Percentiles rank a stretch among this genome's conserved stretches.
Conservation (phyloP, 495 filamentous ascomycete species). For the Eremomyces bilateralis region DNA sequence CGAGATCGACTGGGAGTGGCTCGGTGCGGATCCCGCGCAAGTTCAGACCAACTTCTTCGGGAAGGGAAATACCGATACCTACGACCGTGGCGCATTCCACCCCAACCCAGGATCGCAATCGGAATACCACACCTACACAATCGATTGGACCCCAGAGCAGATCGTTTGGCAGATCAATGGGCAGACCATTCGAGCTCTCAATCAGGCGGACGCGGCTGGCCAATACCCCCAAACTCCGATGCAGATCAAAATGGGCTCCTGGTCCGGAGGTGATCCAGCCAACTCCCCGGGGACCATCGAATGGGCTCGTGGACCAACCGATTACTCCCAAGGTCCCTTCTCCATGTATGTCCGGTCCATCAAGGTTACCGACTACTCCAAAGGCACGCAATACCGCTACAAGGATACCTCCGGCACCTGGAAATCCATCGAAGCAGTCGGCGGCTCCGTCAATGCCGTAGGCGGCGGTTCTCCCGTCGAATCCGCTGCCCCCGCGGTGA, state of each 20-base stretch:
- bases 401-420: constrained; percentile 52
- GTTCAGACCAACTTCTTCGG: constrained; percentile 90
- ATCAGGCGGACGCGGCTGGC: constrained; percentile 32
- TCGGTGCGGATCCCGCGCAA: constrained; percentile 36
- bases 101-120: constrained; percentile 34
- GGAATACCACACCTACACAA: constrained; percentile 68
- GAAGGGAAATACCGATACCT: constrained; percentile 57
- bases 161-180: constrained; percentile 71
- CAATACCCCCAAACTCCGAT: constrained; percentile 87
- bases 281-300: constrained; percentile 60
- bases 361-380: constrained; percentile 72
- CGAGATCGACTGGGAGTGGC: constrained; percentile 86
- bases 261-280: constrained; percentile 61
- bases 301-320: constrained; percentile 69
- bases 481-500: constrained; percentile 28
- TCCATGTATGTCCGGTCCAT: constrained; percentile 64
- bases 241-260: constrained; percentile 66
- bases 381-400: constrained; percentile 64
- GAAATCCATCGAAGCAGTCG: constrained; percentile 57
- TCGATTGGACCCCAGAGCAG: constrained; percentile 60
- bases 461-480: constrained; percentile 24
- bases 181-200: constrained; percentile 42
- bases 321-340: constrained; percentile 63
- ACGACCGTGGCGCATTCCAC: constrained; percentile 48
- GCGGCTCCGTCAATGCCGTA: constrained; percentile 38